Base-by-base conservation (phyloP, 345 rosid genomes). In the Abelmoschus esculentus region DNA sequence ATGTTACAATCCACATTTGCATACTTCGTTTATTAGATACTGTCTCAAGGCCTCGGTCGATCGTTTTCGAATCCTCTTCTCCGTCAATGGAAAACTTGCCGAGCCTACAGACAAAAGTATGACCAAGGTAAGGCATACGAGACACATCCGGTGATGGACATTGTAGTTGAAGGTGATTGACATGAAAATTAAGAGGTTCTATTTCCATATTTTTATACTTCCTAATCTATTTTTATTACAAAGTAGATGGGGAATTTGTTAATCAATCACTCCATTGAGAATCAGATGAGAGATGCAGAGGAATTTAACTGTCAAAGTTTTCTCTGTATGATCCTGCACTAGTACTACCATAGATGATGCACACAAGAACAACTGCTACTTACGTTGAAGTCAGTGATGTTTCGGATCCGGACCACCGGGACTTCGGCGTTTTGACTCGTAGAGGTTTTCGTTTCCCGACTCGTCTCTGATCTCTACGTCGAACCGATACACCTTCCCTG, bases 351-450 rank as follows among this genome's bases (percentile, higher is more conserved):
- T 26, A n/a, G 28, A 66, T 50, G 19, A n/a, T 32, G 9, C 42
- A 12, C 61, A 17, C 19, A 36, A 66, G 47, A 66, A 26, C 3
- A 6, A 55, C 32, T 36, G 72, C 42, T 65, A 44, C 6, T 28
- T 17, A 56, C 7, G 4, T 40, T 11, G 19, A 36, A 32, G 22
- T 72, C 69, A 73, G 59, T 70, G 77, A 55, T 74, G 80, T 1
- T 59, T 42, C 3, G 74, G 72, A n/a, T 74, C 77, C 5, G 77
- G 80, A 66, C 77, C 80, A 5, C 72, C 74, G 5, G 80, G 80
- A 44, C 80, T 77, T 46, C 7, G 13, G n/a, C 80, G 67, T 19
- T 77, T 73, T 15, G 80, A 58, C 19, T 74, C 60, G 13, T 17
- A 36, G 0, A 19, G 26, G 10, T 34, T 52, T 63, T 60, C 17